Conservation (phyloP, 345 rosid genomes). For the Atalantia buxifolia region DNA sequence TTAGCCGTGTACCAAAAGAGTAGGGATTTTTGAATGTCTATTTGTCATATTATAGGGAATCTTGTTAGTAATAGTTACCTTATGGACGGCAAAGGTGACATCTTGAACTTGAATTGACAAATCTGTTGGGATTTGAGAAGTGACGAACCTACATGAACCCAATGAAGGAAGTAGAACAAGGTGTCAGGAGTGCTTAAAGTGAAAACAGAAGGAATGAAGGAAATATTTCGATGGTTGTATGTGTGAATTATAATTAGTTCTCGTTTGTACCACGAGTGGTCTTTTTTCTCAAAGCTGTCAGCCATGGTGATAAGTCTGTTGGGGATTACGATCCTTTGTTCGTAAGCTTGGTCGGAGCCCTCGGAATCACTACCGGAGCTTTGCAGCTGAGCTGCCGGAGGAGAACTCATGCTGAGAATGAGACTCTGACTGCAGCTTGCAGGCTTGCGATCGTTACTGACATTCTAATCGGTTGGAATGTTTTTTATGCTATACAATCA, state of each 20-base stretch:
- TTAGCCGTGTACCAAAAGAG: background rate
- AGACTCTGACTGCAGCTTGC: background rate
- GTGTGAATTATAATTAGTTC: conserved; percentile 1
- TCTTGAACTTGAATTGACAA: conserved; percentile 59
- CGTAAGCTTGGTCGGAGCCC: conserved; percentile 23
- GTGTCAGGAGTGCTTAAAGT: background rate
- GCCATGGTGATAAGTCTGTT: conserved; percentile 35
- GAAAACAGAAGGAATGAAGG: background rate
- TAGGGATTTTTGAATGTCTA: background rate
- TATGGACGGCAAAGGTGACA: conserved; percentile 63
- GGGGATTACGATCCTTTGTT: conserved; percentile 51
- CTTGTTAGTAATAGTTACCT: conserved; percentile 39
- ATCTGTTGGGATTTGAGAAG: conserved; percentile 65
- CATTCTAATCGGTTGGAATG: background rate
- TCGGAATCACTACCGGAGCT: conserved; percentile 37
- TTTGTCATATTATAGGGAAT: background rate
- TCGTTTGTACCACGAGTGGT: conserved; percentile 53
- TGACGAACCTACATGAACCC: conserved; percentile 54
- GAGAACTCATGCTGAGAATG: conserved; percentile 25
- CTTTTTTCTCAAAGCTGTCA: conserved; percentile 44
- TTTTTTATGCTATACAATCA: background rate
- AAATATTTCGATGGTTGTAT: background rate
- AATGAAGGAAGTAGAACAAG: background rate
- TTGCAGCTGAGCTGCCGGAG: conserved; percentile 13
- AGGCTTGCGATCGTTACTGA: background rate